Evolutionary conservation across 495 filamentous ascomycete species (phyloP), one percentile per base, ranked within the genome.

Genomic region (Talaromyces trachyspermus): DNA sequence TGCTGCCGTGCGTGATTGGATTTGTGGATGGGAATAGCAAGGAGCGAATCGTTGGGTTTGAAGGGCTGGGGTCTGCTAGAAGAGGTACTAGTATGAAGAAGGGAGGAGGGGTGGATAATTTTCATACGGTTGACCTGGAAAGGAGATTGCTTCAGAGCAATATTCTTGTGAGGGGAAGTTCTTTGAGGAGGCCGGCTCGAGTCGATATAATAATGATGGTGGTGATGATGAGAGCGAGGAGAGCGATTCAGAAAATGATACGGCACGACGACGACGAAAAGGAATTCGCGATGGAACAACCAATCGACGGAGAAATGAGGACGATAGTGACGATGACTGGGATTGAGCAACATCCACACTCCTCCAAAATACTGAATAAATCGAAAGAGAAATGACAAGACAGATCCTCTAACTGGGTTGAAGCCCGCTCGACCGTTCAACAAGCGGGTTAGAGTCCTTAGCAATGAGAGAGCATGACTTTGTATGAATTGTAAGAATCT

Each of bases 1-100:
- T 89, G 1, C 58, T 90, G 32, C 86, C 86, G 0, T 90, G 85
- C 54, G 81, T 90, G 43, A 76, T 90, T 52, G 78, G 77, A 18
- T 89, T 89, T 52, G 66, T 81, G 41, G 78, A 85, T 61, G 86
- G 85, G 4, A 62, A 84, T 29, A 69, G 71, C 2, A 76, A 79
- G 32, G 85, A 86, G 54, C 61, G 85, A 26, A 75, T 90, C 5
- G 67, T 88, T 45, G 86, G 86, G 0, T 90, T 90, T 64, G 86
- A 88, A 35, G 83, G 83, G 6, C 54, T 89, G 20, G 79, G 77
- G 26, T 64, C 71, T 36, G n/a, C n/a, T n/a, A n/a, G n/a, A n/a
- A 69, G 71, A 1, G 70, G 68, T 9, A 74, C 80, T 9, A 36
- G 30, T 46, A 12, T 29, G 9, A n/a, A 15, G 3, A 36, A 22